Base-by-base conservation (phyloP, 176 grass and related monocot genomes). In the Oryza brachyantha region DNA sequence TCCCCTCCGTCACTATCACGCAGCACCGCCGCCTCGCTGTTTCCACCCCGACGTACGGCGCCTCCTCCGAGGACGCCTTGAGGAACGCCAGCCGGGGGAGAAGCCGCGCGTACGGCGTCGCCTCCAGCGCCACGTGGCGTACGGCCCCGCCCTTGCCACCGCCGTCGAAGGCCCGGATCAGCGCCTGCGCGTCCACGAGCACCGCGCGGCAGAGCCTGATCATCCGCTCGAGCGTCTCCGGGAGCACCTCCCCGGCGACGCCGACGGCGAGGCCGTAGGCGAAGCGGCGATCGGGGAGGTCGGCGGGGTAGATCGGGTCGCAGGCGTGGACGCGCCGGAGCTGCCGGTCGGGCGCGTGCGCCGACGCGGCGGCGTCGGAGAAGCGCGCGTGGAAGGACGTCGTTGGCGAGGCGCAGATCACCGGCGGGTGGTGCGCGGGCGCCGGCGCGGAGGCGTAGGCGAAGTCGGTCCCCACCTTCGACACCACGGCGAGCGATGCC, bases 31-130 rank as follows among this genome's bases (percentile, higher is more conserved):
- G 81, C 39, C 96, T 89, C 59, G 81, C 88, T 38, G 68, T 71
- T 67, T 93, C 87, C 84, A 95, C 75, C 61, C 85, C 90, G 26
- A 99, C 78, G 75, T 89, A 99, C 19, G 92, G 87, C 57, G 96
- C 96, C 82, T 99, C 96, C 85, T 99, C 92, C 74, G 88, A 88
- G 1, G 96, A 99, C 9, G 84, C 92, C 62, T 99, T 99, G 61
- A 99, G 80, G 78, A 99, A 93, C 24, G 85, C 80, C 25, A 98
- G 85, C 3, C 74, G 85, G 3, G 85, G 77, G 48, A 98, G 88
- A 9, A 98, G 88, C 25, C 73, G 60, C 13, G 83, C 83, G 74
- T 87, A 95, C 24, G 82, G 82, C 19, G 90, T 93, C 1, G 46
- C 73, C 43, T 81, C 72, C 13, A 98, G 90, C 7, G 85, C 77